A percentile compares a stretch with the other conserved stretches of the same genome.
Conservation (phyloP, 805 yeast genomes). For the Candida succiphila region DNA sequence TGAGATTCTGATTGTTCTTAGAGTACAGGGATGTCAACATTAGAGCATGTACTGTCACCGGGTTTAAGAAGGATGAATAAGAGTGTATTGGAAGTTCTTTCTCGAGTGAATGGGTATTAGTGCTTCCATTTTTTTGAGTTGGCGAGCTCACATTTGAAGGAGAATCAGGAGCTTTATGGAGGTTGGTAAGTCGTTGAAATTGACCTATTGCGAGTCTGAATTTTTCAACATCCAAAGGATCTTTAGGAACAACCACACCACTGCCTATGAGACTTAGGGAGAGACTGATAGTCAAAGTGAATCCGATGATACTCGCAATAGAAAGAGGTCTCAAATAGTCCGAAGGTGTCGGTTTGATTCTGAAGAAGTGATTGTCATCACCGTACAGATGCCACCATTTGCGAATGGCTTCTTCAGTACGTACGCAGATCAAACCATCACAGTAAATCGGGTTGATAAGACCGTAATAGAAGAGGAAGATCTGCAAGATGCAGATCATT, state of each 20-base stretch:
- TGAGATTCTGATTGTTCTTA: conserved; percentile 24
- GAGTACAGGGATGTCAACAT: conserved; percentile 11
- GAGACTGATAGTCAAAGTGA: conserved; percentile 55
- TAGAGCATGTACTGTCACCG: conserved; percentile 13
- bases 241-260: conserved; percentile 61
- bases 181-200: conserved; percentile 48
- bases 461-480: conserved; percentile 68
- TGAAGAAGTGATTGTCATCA: conserved; percentile 11
- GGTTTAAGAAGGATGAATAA: conserved; percentile 6
- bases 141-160: not conserved
- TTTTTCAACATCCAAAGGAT: conserved; percentile 68
- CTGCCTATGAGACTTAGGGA: conserved; percentile 49
- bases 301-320: conserved; percentile 72
- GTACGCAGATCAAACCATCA: conserved; percentile 78
- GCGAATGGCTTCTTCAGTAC: conserved; percentile 60
- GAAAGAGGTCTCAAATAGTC: conserved; percentile 56
- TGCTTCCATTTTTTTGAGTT: conserved; percentile 24
- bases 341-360: conserved; percentile 9
- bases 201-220: conserved; percentile 60
- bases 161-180: not conserved
- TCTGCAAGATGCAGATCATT: conserved; percentile 65
- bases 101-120: not conserved
- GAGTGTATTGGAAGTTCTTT: not conserved
- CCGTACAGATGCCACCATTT: conserved; percentile 71
- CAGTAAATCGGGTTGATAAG: conserved; percentile 57